Conservation (phyloP, 176 grass and related monocot genomes). For the Triticum monococcum region DNA sequence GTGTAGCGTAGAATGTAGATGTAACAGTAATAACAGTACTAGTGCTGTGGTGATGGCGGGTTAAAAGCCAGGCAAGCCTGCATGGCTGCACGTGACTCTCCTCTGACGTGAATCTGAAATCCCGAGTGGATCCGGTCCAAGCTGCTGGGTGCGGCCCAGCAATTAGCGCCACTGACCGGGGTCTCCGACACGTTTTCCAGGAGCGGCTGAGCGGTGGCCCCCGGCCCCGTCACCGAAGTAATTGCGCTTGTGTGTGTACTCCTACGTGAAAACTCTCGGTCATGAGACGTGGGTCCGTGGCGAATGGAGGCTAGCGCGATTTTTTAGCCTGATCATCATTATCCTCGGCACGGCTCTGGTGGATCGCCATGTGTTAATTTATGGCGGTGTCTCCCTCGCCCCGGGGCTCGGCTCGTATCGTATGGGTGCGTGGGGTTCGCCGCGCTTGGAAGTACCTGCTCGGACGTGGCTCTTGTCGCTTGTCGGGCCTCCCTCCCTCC, state of each 20-base stretch:
- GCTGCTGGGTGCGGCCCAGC: not conserved
- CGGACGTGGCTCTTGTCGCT: conserved; percentile 32
- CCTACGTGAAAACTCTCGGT: not conserved
- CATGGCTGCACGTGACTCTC: conserved; percentile 36
- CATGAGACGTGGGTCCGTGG: not conserved
- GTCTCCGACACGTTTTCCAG: conserved; percentile 27
- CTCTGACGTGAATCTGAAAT: conserved; percentile 35
- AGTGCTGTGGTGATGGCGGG: not conserved
- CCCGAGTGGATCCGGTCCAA: conserved; percentile 20
- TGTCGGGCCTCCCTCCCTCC: conserved; percentile 10
- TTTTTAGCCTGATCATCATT: not conserved
- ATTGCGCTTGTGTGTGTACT: not conserved
- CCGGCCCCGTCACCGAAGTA: not conserved
- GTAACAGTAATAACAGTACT: not conserved
- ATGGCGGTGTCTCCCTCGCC: conserved; percentile 35
- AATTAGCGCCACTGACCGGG: conserved; percentile 10
- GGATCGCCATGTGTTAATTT: conserved; percentile 39
- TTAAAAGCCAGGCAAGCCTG: conserved; percentile 18
- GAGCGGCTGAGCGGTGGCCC: not conserved
- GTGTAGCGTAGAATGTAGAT: not conserved
- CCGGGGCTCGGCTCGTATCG: conserved; percentile 10
- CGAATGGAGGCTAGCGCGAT: not conserved
- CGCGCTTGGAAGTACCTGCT: conserved; percentile 25
- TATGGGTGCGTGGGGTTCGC: conserved; percentile 20
- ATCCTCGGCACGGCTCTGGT: conserved; percentile 7